Percentiles rank a stretch among this genome's conserved stretches.
phyloP scores from a whole-genome alignment of 164 flowering plant species.

The Hamamelis virginiana region DNA sequence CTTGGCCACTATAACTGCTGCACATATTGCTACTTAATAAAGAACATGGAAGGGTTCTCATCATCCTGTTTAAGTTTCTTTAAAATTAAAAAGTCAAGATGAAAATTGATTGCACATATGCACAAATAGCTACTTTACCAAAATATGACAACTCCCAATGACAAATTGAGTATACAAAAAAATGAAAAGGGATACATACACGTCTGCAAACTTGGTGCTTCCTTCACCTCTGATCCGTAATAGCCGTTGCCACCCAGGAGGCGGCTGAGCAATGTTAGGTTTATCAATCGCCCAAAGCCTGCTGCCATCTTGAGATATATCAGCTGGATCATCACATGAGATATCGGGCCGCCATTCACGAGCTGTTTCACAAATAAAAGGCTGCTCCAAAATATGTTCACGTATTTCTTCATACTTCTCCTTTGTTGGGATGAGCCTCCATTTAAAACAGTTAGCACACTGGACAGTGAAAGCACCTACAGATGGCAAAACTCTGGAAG shows the following conservation, averaged over 20 bases:
- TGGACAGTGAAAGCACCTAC: constrained; percentile 86
- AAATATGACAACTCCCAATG: neutral
- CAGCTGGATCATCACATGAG: constrained; percentile 82
- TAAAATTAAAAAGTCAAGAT: neutral
- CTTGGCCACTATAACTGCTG: too few species aligned
- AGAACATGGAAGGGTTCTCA: too few species aligned
- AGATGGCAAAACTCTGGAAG: constrained; percentile 55
- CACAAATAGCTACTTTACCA: neutral
- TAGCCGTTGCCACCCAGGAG: constrained; percentile 85
- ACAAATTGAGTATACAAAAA: neutral
- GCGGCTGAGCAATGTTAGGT: constrained; percentile 87
- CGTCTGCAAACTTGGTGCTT: constrained; percentile 85
- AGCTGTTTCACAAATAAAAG: constrained; percentile 73
- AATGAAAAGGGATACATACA: constrained; percentile 52
- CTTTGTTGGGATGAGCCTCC: constrained; percentile 90
- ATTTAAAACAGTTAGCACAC: constrained; percentile 79
- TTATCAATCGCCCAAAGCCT: constrained; percentile 95
- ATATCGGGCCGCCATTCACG: constrained; percentile 73
- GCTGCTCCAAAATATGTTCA: constrained; percentile 59
- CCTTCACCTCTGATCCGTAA: constrained; percentile 85
- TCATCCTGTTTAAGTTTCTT: too few species aligned
- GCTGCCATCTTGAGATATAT: constrained; percentile 77
- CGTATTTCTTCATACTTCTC: constrained; percentile 92
- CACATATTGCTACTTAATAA: too few species aligned
- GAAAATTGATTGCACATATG: neutral